Percentiles rank a stretch among this genome's conserved stretches.
Evolutionary conservation across 192 early-diverging fungal genomes (phyloP).

Genomic region (Linnemannia schmuckeri): DNA sequence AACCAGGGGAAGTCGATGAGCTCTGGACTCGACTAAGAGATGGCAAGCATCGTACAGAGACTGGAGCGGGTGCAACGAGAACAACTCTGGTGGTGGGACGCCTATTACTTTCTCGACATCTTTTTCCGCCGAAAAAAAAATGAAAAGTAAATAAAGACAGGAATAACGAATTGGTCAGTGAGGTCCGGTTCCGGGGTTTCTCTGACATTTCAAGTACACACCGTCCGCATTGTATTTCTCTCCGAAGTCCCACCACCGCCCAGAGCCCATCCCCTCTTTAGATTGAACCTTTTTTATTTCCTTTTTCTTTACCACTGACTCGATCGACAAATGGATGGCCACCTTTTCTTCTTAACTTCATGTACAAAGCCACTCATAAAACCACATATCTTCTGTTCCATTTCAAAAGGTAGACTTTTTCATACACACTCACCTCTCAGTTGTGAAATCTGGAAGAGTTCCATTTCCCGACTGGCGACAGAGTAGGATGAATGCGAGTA

Average conservation of each 20-base stretch:
- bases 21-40: conserved; percentile 82
- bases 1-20: conserved; percentile 91
- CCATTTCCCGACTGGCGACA: conserved; percentile 90
- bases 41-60: conserved; percentile 89
- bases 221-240: not conserved
- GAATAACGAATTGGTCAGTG: not conserved
- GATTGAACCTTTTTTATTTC: not conserved
- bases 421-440: conserved; percentile 65
- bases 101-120: conserved; percentile 73
- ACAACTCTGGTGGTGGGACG: conserved; percentile 70
- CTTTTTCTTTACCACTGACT: not conserved
- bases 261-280: not conserved
- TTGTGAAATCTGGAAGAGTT: conserved; percentile 78
- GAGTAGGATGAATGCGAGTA: conserved; percentile 84
- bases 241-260: not conserved
- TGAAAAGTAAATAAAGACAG: not conserved
- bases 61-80: conserved; percentile 88
- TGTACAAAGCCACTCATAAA: not conserved
- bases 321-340: not conserved
- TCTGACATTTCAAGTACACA: not conserved
- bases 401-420: not conserved
- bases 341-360: not conserved
- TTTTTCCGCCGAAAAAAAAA: conserved; percentile 44
- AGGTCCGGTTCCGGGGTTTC: not conserved
- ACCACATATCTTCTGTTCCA: not conserved